Conservation (phyloP, 352 stramenopile species). For the Phytopythium helicoides region DNA sequence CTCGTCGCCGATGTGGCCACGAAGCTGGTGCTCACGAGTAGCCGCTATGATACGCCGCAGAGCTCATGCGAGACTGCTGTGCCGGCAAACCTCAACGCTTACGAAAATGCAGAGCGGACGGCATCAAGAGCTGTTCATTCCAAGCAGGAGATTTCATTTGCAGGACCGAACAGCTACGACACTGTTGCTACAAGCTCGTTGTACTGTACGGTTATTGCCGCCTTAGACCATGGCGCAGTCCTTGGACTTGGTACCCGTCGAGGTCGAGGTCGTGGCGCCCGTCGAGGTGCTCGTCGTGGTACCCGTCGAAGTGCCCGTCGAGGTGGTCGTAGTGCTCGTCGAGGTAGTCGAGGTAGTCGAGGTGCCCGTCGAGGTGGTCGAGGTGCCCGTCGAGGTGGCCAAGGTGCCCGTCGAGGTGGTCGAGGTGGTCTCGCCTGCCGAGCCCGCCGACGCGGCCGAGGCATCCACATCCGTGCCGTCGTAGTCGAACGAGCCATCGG, state of each 20-base stretch:
- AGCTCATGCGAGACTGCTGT: too few relatives aligned
- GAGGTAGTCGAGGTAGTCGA: too few relatives aligned
- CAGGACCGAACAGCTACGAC: too few relatives aligned
- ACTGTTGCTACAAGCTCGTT: not conserved
- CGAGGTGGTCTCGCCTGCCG: not conserved
- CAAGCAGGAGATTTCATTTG: too few relatives aligned
- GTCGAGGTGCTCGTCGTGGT: constrained; percentile 9
- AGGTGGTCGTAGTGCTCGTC: not conserved
- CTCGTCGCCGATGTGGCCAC: too few relatives aligned
- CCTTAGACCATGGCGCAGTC: constrained; percentile 26
- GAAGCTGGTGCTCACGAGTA: too few relatives aligned
- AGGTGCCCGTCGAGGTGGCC: not conserved
- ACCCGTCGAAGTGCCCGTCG: constrained; percentile 6
- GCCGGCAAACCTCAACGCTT: too few relatives aligned
- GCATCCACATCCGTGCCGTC: constrained; percentile 1
- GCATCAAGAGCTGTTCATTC: too few relatives aligned
- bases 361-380: constrained; percentile 3
- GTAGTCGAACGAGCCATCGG: not conserved
- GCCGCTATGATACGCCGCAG: too few relatives aligned
- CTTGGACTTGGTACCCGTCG: constrained; percentile 16
- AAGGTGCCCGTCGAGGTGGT: constrained; percentile 2
- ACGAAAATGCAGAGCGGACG: too few relatives aligned
- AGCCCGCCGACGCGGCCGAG: not conserved
- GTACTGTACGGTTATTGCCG: too few relatives aligned
- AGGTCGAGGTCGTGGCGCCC: constrained; percentile 3